A percentile compares a stretch with the other conserved stretches of the same genome.
phyloP scores from a whole-genome alignment of 139 green algal species.

The Microglena sp. region DNA sequence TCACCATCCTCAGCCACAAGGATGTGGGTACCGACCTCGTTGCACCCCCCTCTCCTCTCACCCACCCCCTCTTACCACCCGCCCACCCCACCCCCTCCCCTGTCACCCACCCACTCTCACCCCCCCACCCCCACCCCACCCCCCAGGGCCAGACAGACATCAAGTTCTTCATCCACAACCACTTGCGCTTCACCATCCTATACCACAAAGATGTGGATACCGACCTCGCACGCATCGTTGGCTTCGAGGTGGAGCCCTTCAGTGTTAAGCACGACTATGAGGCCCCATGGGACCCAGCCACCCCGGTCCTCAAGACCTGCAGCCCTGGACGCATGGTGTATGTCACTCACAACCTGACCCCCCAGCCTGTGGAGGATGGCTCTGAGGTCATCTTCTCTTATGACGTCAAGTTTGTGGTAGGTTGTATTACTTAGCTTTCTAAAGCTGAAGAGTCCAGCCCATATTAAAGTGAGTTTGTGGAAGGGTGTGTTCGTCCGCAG shows the following conservation, averaged over 20 bases:
- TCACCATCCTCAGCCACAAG: conserved; percentile 93
- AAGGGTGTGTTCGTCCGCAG: no score
- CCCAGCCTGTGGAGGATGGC: conserved; percentile 67
- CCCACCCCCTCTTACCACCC: no score
- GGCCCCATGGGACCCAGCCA: conserved; percentile 46
- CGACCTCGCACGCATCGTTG: conserved; percentile 80
- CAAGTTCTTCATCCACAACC: conserved; percentile 87
- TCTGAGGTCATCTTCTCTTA: conserved; percentile 96
- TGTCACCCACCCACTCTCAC: not conserved
- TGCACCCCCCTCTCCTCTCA: no score
- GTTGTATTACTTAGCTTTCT: no score
- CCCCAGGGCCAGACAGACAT: conserved; percentile 42
- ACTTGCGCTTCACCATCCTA: conserved; percentile 92
- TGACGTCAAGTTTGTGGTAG: conserved; percentile 80
- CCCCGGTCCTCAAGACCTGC: conserved; percentile 76
- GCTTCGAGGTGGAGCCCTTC: conserved; percentile 93
- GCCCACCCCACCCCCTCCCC: no score
- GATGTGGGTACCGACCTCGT: conserved; percentile 69
- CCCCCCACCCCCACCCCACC: not conserved
- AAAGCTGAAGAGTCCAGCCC: conserved; percentile 94
- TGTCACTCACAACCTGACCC: conserved; percentile 61
- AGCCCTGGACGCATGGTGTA: conserved; percentile 64
- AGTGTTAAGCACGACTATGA: conserved; percentile 89
- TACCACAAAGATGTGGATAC: conserved; percentile 83
- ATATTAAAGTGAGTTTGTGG: conserved; percentile 88